A percentile compares a stretch with the other conserved stretches of the same genome.
Evolutionary conservation across 495 filamentous ascomycete genomes (phyloP).

Genomic region (Neurospora sp.): DNA sequence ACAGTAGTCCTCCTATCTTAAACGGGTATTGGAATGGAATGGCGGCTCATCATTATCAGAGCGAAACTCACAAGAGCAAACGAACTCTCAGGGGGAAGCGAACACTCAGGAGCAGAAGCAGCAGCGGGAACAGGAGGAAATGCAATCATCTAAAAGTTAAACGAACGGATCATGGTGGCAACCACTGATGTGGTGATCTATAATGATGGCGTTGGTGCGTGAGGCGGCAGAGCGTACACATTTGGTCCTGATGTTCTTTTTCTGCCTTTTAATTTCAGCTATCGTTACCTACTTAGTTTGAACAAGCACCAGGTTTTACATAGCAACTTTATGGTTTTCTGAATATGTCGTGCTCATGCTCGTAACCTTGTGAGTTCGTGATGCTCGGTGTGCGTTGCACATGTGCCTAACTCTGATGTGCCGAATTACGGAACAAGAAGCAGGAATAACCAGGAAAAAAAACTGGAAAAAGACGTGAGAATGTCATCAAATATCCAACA

Average conservation of each 20-base stretch:
- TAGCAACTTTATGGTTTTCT: background rate
- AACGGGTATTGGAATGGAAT: background rate
- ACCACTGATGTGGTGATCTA: background rate
- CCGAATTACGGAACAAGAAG: no score
- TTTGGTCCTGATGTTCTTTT: background rate
- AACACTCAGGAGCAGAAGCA: background rate
- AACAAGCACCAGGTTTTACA: background rate
- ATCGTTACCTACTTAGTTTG: background rate
- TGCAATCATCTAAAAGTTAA: background rate
- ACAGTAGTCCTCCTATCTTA: background rate
- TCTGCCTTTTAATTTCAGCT: background rate
- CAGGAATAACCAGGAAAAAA: no score
- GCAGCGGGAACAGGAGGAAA: background rate
- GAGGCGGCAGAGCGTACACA: background rate
- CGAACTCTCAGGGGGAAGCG: background rate
- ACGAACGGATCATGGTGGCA: background rate
- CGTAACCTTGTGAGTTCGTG: background rate
- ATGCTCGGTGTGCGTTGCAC: no score
- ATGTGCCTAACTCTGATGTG: no score
- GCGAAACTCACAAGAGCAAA: background rate
- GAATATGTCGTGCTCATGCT: background rate
- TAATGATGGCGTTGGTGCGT: background rate
- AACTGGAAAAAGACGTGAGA: no score
- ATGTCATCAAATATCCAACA: no score
- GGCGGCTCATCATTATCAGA: background rate